These are phyloP conservation scores for Amphirosellinia nigrospora DNA, from an alignment of 495 filamentous ascomycete species.

Conservation along the genomic window DNA sequence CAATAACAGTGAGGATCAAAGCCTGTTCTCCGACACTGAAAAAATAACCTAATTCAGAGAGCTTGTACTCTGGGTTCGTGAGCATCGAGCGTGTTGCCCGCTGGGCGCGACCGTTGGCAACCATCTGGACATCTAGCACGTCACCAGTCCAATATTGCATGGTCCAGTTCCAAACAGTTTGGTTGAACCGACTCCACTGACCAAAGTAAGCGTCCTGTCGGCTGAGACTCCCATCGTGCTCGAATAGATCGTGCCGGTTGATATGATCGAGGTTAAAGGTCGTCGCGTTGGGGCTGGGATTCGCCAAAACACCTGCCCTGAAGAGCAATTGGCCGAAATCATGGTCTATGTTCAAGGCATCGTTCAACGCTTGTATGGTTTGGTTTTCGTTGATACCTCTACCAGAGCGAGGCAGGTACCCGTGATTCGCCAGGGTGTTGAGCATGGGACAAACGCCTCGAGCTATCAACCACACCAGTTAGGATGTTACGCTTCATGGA, in stretches of 20 bases:
- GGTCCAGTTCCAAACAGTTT: conserved; percentile 53
- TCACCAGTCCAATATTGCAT: conserved; percentile 46
- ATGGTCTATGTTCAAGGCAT: background rate
- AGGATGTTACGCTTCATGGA: background rate
- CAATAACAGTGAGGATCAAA: background rate
- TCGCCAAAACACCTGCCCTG: conserved; percentile 45
- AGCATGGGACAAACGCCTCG: conserved; percentile 48
- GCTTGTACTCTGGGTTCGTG: conserved; percentile 49
- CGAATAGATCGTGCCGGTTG: conserved; percentile 54
- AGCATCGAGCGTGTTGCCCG: conserved; percentile 50
- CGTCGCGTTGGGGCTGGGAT: conserved; percentile 56
- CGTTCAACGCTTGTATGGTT: conserved; percentile 17
- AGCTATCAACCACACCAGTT: conserved; percentile 22
- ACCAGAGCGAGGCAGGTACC: conserved; percentile 44
- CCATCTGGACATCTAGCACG: conserved; percentile 47
- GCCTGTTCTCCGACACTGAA: conserved; percentile 52
- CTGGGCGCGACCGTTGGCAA: conserved; percentile 48
- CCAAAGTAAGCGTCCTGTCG: conserved; percentile 53
- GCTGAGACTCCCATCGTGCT: conserved; percentile 59
- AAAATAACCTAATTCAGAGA: conserved; percentile 39
- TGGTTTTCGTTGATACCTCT: conserved; percentile 43
- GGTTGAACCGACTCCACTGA: conserved; percentile 50
- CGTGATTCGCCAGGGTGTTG: conserved; percentile 47
- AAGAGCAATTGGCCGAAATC: background rate
- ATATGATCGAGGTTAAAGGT: conserved; percentile 56